phyloP scores from a whole-genome alignment of 345 rosid species.

The Microthlaspi erraticum region DNA sequence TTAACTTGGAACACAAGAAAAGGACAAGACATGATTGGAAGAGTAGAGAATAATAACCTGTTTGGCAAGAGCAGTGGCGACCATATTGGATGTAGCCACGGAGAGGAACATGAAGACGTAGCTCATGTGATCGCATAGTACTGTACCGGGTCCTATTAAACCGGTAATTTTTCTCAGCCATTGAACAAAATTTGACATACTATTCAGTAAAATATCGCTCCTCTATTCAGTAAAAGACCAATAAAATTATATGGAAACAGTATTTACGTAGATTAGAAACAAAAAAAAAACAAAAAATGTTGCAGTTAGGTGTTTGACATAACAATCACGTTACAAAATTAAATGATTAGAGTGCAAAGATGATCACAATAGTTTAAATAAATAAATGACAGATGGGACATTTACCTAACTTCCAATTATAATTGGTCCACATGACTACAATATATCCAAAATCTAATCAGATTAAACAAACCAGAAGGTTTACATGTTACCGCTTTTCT shows the following conservation, averaged over 20 bases:
- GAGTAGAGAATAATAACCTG: constrained; percentile 46
- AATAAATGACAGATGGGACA: constrained; percentile 4
- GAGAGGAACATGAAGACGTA: constrained; percentile 90
- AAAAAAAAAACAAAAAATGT: neutral
- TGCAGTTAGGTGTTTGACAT: constrained; percentile 6
- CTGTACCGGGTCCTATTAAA: constrained; percentile 90
- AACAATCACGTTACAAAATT: neutral
- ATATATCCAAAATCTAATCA: neutral
- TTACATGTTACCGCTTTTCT: neutral
- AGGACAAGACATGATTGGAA: neutral
- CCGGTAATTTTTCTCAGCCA: constrained; percentile 27
- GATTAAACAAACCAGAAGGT: neutral
- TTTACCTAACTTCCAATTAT: neutral
- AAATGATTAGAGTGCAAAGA: constrained; percentile 14
- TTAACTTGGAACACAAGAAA: constrained; percentile 12
- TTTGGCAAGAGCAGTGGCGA: constrained; percentile 88
- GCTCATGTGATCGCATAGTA: constrained; percentile 73
- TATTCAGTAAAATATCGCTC: neutral
- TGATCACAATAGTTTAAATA: neutral
- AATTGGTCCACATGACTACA: constrained; percentile 15
- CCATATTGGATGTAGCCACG: constrained; percentile 91
- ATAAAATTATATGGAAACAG: too few relatives aligned
- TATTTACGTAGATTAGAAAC: too few relatives aligned
- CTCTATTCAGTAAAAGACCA: too few relatives aligned
- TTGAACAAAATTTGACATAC: neutral